Base-by-base conservation (phyloP, 208 protist species). In the Vickermania spadyakhi region DNA sequence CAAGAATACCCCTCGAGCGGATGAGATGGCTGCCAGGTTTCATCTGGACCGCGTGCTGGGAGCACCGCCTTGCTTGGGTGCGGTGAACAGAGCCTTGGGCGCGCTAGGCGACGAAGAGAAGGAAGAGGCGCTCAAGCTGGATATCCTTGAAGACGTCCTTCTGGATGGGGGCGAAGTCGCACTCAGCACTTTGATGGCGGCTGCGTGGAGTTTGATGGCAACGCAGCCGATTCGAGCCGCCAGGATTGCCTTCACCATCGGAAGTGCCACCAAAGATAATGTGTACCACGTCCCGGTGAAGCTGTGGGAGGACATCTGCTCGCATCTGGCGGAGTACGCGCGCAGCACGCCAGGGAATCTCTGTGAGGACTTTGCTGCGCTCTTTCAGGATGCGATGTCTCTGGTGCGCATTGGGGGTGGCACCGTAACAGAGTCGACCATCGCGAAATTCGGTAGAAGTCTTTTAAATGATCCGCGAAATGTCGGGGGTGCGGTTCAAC, bases 371-470 rank as follows among this genome's bases (percentile, higher is more conserved):
- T 77, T 94, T 30, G 64, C 91, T 59, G 73, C 79, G 5, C 55
- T 90, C 0, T 87, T 90, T 62, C 75, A 78, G 36, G 54, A 77
- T 22, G 64, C 85, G 0, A 52, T 94, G 0, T 59, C 70, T 26
- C 68, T 77, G 26, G 72, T 81, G 45, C 75, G 81, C 26, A 54
- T 56, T 4, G 56, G 65, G 22, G 75, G 78, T 18, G 67, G 73
- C 2, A 58, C 62, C 7, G 68, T 93, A 26, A 73, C 51, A 25
- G 81, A 83, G 25, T 42, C 67, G 0, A 60, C 84, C 45, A 66
- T 89, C 7, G 70, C 84, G 21, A 76, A 70, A 14, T 91, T 81
- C 52, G 83, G 86, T 0, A 71, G 82, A 11, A 85, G 81, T 31
- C 68, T 94, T 0, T 56, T 66, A 5, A 81, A 53, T 26, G 7